phyloP scores from a whole-genome alignment of 805 yeast genomes.

The Saccharomycopsis selenospora region DNA sequence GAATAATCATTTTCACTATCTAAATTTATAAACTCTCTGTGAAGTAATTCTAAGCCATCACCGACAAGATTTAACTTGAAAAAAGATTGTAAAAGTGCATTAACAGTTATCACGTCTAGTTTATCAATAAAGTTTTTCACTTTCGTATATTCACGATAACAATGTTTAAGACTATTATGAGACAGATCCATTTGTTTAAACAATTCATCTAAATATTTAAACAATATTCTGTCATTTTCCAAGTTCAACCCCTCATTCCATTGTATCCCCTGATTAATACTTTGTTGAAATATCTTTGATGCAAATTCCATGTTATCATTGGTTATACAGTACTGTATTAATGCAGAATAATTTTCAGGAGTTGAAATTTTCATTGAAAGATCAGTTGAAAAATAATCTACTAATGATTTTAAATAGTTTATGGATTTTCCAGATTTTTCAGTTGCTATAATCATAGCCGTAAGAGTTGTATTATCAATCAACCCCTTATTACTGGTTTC shows the following conservation, averaged over 20 bases:
- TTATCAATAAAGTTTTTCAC: constrained; percentile 32
- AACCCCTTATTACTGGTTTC: constrained; percentile 3
- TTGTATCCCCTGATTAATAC: constrained; percentile 32
- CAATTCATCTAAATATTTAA: constrained; percentile 22
- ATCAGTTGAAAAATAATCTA: constrained; percentile 28
- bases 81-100: constrained; percentile 32
- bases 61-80: constrained; percentile 30
- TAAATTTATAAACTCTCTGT: constrained; percentile 32
- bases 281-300: constrained; percentile 20
- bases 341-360: constrained; percentile 30
- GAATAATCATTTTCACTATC: constrained; percentile 17
- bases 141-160: constrained; percentile 31
- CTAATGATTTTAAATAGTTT: constrained; percentile 18
- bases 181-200: constrained; percentile 22
- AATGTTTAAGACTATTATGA: constrained; percentile 16
- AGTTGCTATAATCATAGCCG: constrained; percentile 8
- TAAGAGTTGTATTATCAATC: constrained; percentile 12
- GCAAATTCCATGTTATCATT: constrained; percentile 28
- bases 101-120: constrained; percentile 32
- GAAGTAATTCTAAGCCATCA: constrained; percentile 36
- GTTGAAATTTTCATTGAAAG: constrained; percentile 30
- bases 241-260: constrained; percentile 34
- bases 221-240: constrained; percentile 17
- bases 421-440: constrained; percentile 9
- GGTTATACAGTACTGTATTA: constrained; percentile 31